Conservation (phyloP, 2,329 filamentous ascomycete genomes). For the Trichophaea hybrida region DNA sequence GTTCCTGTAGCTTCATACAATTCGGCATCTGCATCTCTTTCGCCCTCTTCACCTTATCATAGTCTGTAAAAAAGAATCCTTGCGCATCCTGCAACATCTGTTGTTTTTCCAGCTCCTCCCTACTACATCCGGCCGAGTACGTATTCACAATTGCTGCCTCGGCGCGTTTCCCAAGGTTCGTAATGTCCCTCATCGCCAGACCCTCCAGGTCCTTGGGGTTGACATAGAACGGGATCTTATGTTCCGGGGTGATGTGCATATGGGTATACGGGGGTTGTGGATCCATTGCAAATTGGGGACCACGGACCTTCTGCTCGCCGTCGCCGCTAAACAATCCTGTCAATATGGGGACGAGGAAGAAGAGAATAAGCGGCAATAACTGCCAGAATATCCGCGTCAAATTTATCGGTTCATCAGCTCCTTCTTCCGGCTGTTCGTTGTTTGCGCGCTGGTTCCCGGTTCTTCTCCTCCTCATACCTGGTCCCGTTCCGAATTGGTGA, state of each 20-base stretch:
- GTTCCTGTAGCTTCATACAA: conserved; percentile 39
- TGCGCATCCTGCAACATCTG: conserved; percentile 61
- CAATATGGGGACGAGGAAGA: conserved; percentile 74
- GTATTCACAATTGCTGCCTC: conserved; percentile 57
- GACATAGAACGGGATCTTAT: conserved; percentile 71
- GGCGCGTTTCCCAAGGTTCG: conserved; percentile 60
- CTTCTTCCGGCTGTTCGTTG: conserved; percentile 39
- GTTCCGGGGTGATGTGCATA: conserved; percentile 53
- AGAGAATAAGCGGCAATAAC: conserved; percentile 71
- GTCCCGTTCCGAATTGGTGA: conserved; percentile 83
- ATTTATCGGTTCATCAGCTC: conserved; percentile 35
- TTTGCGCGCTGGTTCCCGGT: conserved; percentile 43
- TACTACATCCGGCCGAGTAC: conserved; percentile 57
- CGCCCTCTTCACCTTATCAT: conserved; percentile 62
- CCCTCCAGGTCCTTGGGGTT: conserved; percentile 62
- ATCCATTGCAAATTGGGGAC: conserved; percentile 66
- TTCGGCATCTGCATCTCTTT: conserved; percentile 39
- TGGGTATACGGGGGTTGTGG: conserved; percentile 54
- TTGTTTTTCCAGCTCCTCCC: conserved; percentile 51
- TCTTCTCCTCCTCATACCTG: conserved; percentile 40
- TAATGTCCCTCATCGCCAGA: conserved; percentile 54
- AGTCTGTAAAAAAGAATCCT: conserved; percentile 76
- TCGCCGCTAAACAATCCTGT: conserved; percentile 53
- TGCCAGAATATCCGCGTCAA: conserved; percentile 39
- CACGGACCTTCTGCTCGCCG: conserved; percentile 37